Evolutionary conservation across 352 stramenopile genomes (phyloP), one percentile per base, ranked within the genome.

Genomic region (Phytophthora pistaciae): DNA sequence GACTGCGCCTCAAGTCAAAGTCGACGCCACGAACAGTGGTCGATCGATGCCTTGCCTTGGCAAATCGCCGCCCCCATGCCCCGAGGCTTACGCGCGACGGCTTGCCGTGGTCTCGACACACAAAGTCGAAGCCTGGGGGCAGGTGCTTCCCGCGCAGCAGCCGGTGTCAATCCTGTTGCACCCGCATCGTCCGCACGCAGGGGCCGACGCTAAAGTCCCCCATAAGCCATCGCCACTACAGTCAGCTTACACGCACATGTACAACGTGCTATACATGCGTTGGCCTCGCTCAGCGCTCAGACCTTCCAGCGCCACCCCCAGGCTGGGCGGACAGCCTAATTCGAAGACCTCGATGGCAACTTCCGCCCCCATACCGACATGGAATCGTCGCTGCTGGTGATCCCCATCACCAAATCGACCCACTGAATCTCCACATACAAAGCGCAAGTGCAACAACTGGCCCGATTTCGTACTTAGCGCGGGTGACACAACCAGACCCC

Each of bases 401-500:
- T 49, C 42, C 52, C 27, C 25, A 54, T 56, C 23, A 18, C 46
- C 29, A 20, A 36, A 42, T 42, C 36, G 36, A 11, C 33, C 11
- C n/a, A 3, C 8, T 21, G 6, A n/a, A 18, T 31, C n/a, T 6
- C 13, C 4, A 20, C 40, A 72, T 69, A 73, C 59, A 73, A 61
- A 55, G 16, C 0, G 29, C 70, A 63, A 74, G 49, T 71, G n/a
- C 33, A 63, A 54, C 42, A 70, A 79, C 72, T 79, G 72, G 72
- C 63, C 63, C 64, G 67, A 79, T 65, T 67, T 76, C 72, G 71
- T 69, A 78, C 66, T 75, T 78, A 72, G 8, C 36, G 18, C 21
- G 14, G 14, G 36, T 42, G 36, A 42, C 50, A n/a, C 20, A 23
- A 46, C 54, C 53, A 23, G 18, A 33, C 29, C 38, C 38, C 11